Evolutionary conservation across 768 basidiomycete genomes (phyloP).

Genomic region (Boletus vermiculosoides): DNA sequence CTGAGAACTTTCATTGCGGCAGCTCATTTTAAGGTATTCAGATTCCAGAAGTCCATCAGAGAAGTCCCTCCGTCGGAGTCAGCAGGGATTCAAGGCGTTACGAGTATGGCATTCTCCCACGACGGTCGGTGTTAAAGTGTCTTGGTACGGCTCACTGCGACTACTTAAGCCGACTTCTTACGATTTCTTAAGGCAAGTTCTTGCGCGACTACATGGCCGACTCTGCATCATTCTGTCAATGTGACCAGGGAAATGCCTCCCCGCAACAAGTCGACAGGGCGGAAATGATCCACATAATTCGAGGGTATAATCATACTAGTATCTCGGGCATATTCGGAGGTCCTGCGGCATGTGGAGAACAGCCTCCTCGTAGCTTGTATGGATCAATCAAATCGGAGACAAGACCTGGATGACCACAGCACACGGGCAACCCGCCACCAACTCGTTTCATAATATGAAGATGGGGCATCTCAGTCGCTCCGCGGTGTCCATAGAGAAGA

Average conservation of each 20-base stretch:
- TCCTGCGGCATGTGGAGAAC: not conserved
- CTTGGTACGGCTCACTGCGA: not conserved
- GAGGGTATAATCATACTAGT: not conserved
- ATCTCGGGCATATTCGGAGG: not conserved
- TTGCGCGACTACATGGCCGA: not conserved
- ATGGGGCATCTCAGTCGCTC: not conserved
- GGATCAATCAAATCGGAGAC: not conserved
- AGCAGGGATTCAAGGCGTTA: not conserved
- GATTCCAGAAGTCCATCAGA: not conserved
- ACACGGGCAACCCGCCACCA: no score
- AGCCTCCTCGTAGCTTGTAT: not conserved
- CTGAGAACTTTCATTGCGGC: not conserved
- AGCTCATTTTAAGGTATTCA: not conserved
- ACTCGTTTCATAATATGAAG: not conserved
- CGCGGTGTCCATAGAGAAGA: not conserved
- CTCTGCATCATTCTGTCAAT: not conserved
- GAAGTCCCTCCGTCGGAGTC: no score
- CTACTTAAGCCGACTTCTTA: not conserved
- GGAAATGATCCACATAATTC: not conserved
- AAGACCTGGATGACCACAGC: not conserved
- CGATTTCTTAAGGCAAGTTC: not conserved
- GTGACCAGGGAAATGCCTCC: not conserved
- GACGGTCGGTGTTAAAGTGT: not conserved
- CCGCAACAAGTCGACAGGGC: not conserved
- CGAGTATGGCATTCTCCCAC: not conserved